Conservation (phyloP, 2,329 filamentous ascomycete genomes). For the Phaeophleospora eucalypticola region DNA sequence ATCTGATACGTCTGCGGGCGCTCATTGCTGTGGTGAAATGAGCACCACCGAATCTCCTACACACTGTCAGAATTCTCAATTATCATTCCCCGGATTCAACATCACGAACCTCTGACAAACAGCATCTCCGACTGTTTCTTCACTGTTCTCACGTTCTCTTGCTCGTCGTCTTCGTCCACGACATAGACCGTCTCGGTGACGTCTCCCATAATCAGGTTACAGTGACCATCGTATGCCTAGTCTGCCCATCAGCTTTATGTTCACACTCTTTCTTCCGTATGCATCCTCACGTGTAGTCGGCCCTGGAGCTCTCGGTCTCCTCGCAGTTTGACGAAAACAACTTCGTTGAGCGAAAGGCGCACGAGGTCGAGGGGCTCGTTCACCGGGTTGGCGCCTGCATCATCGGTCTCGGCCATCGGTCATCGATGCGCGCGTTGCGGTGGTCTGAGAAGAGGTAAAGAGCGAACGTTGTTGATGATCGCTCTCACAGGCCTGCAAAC, state of each 20-base stretch:
- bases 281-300: slow-evolving; percentile 73
- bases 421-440: slow-evolving; percentile 3
- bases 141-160: slow-evolving; percentile 75
- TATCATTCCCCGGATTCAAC: neutral
- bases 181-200: slow-evolving; percentile 97
- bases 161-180: slow-evolving; percentile 79
- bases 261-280: neutral
- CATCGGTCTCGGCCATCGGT: slow-evolving; percentile 76
- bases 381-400: slow-evolving; percentile 55
- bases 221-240: slow-evolving; percentile 97
- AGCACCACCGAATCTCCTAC: slow-evolving; percentile 50
- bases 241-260: slow-evolving; percentile 12
- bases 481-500: neutral
- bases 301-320: slow-evolving; percentile 95
- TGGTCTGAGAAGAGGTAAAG: neutral
- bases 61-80: neutral
- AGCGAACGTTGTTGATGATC: neutral
- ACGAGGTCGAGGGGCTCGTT: slow-evolving; percentile 95
- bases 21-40: slow-evolving; percentile 39
- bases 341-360: slow-evolving; percentile 87
- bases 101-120: slow-evolving; percentile 81
- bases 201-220: slow-evolving; percentile 92
- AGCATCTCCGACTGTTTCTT: slow-evolving; percentile 99
- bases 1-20: neutral
- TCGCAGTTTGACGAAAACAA: slow-evolving; percentile 94